Evolutionary conservation across 2,329 filamentous ascomycete genomes (phyloP), one percentile per base, ranked within the genome.

Genomic region (Leptographium lundbergii): DNA sequence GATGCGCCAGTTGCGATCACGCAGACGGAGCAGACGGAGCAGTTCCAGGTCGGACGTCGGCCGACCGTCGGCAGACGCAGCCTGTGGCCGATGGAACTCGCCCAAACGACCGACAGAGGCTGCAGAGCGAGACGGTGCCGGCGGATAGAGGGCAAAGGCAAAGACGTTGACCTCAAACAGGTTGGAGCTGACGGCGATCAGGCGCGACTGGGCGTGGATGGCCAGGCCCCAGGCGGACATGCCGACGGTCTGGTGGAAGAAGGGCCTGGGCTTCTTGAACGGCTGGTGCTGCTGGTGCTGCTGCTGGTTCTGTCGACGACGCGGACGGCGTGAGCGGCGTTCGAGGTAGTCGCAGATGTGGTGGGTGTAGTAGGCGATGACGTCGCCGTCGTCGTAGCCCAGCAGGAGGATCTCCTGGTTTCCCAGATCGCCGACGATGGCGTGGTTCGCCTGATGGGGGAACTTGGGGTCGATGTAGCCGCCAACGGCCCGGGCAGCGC

Each of bases 171-270:
- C 71, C 62, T 80, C 77, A 57, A 68, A 67, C 4, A 78, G 81
- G 68, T 99, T 99, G 0, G 88, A 85, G 65, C 88, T 89, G 47
- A 95, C 86, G 0, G 92, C 94, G 62, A 99, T 87, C 62, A 96
- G 75, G 0, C 91, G 84, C n/a, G 89, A 89, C 62, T 85, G 75
- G 62, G 82, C 79, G 69, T 97, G 92, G 13, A 96, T 79, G 9
- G 90, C 87, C 54, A 96, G 72, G 0, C 92, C 94, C 94, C 94
- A 99, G 2, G 91, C 92, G 61, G 89, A 92, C 27, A 73, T 74
- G 1, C 82, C 81, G 2, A 96, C 90, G 67, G 88, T 91, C 45
- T 87, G 81, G 60, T 84, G 81, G 60, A 96, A 88, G 67, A 95
- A 88, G 0, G 75, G 74, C 3, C 4, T 10, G 17, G 57, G 60